A percentile compares a stretch with the other conserved stretches of the same genome.
Conservation (phyloP, 2,329 filamentous ascomycete genomes). For the Colletotrichum gigasporum region DNA sequence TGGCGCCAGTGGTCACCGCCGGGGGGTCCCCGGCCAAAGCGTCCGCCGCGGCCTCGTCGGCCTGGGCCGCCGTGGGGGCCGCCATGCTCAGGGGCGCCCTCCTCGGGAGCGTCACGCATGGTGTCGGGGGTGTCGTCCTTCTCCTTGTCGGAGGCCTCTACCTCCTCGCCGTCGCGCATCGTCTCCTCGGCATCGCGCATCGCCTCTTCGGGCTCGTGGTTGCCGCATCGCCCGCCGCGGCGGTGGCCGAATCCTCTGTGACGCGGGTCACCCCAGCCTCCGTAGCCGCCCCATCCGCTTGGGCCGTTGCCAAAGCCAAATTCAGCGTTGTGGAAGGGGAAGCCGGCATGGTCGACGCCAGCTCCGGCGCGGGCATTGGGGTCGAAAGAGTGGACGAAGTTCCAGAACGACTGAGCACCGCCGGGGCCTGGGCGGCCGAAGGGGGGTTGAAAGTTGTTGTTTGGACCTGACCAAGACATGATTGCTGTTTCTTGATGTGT, state of each 20-base stretch:
- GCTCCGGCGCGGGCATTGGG: constrained; percentile 41
- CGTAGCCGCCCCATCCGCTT: constrained; percentile 15
- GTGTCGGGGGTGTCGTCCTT: constrained; percentile 48
- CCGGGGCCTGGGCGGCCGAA: constrained; percentile 9
- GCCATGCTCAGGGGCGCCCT: constrained; percentile 44
- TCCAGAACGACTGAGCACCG: constrained; percentile 24
- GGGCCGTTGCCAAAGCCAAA: constrained; percentile 24
- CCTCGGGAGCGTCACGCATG: constrained; percentile 41
- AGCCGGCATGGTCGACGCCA: constrained; percentile 51
- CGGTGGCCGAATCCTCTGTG: constrained; percentile 1
- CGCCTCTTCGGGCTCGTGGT: constrained; percentile 9
- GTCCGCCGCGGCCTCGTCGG: constrained; percentile 34
- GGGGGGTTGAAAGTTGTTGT: constrained; percentile 25
- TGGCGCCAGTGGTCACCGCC: constrained; percentile 20
- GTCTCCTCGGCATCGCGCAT: constrained; percentile 17
- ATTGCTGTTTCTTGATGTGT: constrained; percentile 7
- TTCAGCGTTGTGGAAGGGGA: constrained; percentile 42
- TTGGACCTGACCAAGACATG: constrained; percentile 32
- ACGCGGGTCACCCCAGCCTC: constrained; percentile 24
- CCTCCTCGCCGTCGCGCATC: constrained; percentile 34
- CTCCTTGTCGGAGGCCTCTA: constrained; percentile 39
- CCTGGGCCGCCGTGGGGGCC: constrained; percentile 35
- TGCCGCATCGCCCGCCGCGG: constrained; percentile 19
- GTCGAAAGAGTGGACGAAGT: constrained; percentile 47
- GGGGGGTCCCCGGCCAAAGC: constrained; percentile 14